These are phyloP conservation scores for Candida parachauliodes DNA, from an alignment of 805 yeast species.

Conservation along the genomic window DNA sequence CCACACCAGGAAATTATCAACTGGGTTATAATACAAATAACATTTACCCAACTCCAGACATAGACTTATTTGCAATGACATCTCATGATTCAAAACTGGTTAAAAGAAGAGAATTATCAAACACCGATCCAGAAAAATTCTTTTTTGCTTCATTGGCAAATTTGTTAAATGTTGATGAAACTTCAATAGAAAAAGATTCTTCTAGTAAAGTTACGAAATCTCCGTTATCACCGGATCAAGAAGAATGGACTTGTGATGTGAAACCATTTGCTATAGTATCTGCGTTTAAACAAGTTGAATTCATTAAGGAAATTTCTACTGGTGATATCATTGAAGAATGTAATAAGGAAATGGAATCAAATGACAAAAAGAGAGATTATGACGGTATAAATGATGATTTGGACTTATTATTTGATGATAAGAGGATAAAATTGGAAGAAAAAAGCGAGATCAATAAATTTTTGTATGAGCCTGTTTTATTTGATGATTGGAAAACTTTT, in stretches of 20 bases:
- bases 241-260: constrained; percentile 43
- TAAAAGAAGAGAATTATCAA: constrained; percentile 45
- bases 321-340: constrained; percentile 22
- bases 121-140: constrained; percentile 44
- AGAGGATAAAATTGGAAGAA: constrained; percentile 21
- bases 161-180: constrained; percentile 42
- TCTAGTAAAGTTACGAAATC: constrained; percentile 14
- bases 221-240: constrained; percentile 37
- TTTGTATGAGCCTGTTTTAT: constrained; percentile 29
- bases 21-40: constrained; percentile 5
- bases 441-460: constrained; percentile 13
- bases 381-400: constrained; percentile 27
- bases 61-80: constrained; percentile 22
- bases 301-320: constrained; percentile 31
- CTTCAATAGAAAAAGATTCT: constrained; percentile 19
- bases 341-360: constrained; percentile 10
- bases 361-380: constrained; percentile 19
- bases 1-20: constrained; percentile 8
- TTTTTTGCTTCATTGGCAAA: constrained; percentile 51
- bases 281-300: constrained; percentile 44
- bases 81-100: constrained; percentile 39
- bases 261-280: constrained; percentile 42
- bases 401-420: constrained; percentile 34
- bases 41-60: constrained; percentile 14
- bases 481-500: constrained; percentile 34